phyloP scores from a whole-genome alignment of 2,329 filamentous ascomycete genomes.

The Neofusicoccum umdonicola region DNA sequence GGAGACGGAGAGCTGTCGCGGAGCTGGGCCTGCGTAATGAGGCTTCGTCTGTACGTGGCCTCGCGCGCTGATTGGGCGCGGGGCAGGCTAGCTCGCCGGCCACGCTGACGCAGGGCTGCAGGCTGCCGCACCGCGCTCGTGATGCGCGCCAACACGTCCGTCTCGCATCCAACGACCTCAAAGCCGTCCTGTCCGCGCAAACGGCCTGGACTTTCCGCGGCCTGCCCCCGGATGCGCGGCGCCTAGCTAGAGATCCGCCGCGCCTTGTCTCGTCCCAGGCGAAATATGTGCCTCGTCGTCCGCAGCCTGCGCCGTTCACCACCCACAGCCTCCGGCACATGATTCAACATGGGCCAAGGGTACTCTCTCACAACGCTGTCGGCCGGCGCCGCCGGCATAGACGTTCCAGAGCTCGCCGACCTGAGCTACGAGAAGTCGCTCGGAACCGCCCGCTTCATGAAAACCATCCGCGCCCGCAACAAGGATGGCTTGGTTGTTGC shows the following conservation, averaged over 20 bases:
- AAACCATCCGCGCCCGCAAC: slow-evolving; percentile 87
- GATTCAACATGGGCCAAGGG: slow-evolving; percentile 79
- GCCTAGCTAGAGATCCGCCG: not conserved
- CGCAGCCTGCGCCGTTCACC: not conserved
- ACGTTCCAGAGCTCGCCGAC: slow-evolving; percentile 87
- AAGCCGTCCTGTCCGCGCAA: not conserved
- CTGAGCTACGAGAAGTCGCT: slow-evolving; percentile 89
- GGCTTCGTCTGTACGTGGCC: slow-evolving; percentile 7
- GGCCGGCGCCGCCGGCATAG: slow-evolving; percentile 87
- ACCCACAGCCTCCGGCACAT: not conserved
- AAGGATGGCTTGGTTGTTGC: slow-evolving; percentile 89
- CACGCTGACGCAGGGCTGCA: not conserved
- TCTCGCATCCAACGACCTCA: not conserved
- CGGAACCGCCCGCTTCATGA: slow-evolving; percentile 92
- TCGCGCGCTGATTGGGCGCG: slow-evolving; percentile 6
- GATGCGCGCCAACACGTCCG: slow-evolving; percentile 2
- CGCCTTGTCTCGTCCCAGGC: not conserved
- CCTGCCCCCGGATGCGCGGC: not conserved
- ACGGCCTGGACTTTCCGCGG: not conserved
- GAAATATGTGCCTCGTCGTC: not conserved
- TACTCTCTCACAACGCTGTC: slow-evolving; percentile 92
- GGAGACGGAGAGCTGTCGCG: not conserved
- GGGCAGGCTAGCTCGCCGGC: not conserved
- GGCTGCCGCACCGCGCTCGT: not conserved
- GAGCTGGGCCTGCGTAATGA: slow-evolving; percentile 2